Base-by-base conservation (phyloP, 1,284 basidiomycete genomes). In the Clitocybe nebularis region DNA sequence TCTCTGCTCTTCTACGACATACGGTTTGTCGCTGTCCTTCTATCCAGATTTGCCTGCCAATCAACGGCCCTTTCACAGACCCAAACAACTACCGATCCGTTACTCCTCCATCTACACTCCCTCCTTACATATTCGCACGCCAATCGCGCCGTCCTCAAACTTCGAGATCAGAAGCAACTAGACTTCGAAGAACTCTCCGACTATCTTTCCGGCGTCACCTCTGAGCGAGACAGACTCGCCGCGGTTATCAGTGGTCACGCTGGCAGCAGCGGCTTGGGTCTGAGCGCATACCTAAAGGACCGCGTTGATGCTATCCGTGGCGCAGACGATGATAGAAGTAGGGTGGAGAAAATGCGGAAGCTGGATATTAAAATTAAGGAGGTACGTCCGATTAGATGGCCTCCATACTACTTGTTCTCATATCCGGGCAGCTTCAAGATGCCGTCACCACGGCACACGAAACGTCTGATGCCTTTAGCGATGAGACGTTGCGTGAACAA, bases 141-240 rank as follows among this genome's bases (percentile, higher is more conserved):
- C 19, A 95, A 98, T 56, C 83, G 90, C 39, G 82, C 84, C 5
- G 91, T 97, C 4, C 77, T 99, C 47, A 95, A 92, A 63, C 75
- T 97, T 24, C 84, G 96, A 35, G 96, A 99, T 63, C 93, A 98
- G 66, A 99, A 98, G 64, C 96, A 99, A 63, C 81, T 98, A 41
- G 95, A 99, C 62, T 97, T 98, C 54, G 95, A 99, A 65, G 95
- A 98, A 59, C 79, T 98, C 4, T 94, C 93, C 4, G 90, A 93
- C 44, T 99, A 99, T 63, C 75, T 99, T 4, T 90, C 90, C 1
- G 88, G 87, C 5, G 82, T 97, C 21, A 93, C 91, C 0, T 74
- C 81, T 5, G 95, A 99, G 66, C 84, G 95, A 8, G 96, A 99
- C 61, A 75, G 95, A 28, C 72, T 99, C 6, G 84, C 91, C 10